These are phyloP conservation scores for Yamadazyma nakazawae DNA, from an alignment of 805 yeast genomes.

Conservation along the genomic window DNA sequence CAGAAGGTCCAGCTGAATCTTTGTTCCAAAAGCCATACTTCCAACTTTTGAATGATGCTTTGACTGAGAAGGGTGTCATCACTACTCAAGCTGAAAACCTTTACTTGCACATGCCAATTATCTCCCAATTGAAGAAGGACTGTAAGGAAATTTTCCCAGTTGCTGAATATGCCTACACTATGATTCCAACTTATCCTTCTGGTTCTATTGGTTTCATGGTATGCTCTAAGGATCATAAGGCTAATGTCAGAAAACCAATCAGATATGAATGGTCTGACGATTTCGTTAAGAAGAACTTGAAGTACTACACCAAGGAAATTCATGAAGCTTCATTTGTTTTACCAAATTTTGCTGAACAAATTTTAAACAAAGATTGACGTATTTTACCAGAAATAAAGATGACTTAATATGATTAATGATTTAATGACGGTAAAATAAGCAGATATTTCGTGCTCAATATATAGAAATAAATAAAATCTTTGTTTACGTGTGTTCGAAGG, in stretches of 20 bases:
- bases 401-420: constrained; percentile 11
- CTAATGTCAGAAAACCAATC: constrained; percentile 65
- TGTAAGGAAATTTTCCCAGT: constrained; percentile 85
- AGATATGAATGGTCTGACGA: constrained; percentile 58
- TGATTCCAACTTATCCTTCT: constrained; percentile 95
- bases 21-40: constrained; percentile 92
- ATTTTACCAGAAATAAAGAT: constrained; percentile 5
- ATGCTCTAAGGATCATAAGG: constrained; percentile 70
- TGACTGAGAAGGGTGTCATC: constrained; percentile 86
- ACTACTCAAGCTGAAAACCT: constrained; percentile 95
- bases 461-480: background rate
- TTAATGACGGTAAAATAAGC: constrained; percentile 6
- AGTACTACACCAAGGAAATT: constrained; percentile 78
- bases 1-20: constrained; percentile 96
- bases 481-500: background rate
- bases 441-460: constrained; percentile 1
- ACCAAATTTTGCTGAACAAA: constrained; percentile 81
- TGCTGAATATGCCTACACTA: constrained; percentile 85
- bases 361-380: constrained; percentile 29
- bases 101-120: constrained; percentile 86
- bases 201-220: constrained; percentile 99
- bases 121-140: constrained; percentile 75
- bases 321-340: constrained; percentile 88
- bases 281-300: constrained; percentile 62
- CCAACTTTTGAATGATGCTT: constrained; percentile 77